Evolutionary conservation across 176 grass and related monocot species (phyloP), one percentile per base, ranked within the genome.

Genomic region (Otatea glauca): DNA sequence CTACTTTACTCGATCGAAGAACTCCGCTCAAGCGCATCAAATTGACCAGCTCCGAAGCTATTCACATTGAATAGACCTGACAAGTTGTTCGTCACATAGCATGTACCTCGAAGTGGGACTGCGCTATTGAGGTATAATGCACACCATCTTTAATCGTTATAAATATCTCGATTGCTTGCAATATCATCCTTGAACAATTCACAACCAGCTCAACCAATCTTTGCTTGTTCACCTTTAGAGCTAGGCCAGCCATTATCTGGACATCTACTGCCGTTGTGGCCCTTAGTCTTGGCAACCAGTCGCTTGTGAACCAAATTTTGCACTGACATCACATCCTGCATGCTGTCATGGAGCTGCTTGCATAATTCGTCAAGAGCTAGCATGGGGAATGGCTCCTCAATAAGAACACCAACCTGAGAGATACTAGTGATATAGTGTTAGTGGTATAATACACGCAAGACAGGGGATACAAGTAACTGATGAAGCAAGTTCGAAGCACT

Each of bases 361-460:
- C 93, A 94, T 43, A 92, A 75, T 6, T 88, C 93, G 44, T 92
- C 93, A 7, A 98, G 86, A 18, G 93, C 84, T 7, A 98, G 89
- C 93, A 93, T 94, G 38, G 93, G 89, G 76, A 98, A 94, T 18
- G 96, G 93, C 81, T 98, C 96, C 86, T 98, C 96, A 18, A 98
- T 98, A 25, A 98, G 91, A 85, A 95, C 96, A 83, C 93, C 96
- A 23, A 98, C 96, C 96, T 98, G 89, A 55, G 90, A 80, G 63
- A 60, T 24, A 35, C 3, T 1, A 38, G 25, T 10, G 68, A 45
- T 62, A 73, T 2, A 8, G 45, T 34, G 70, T 75, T 80, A 35
- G 66, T 69, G 45, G 21, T 55, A 66, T 70, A 65, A 43, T 23
- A 43, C 47, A 56, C 27, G 20, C 62, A 59, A 50, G 47, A 54